Evolutionary conservation across 2,329 filamentous ascomycete species (phyloP), one percentile per base, ranked within the genome.

Genomic region (Neofusicoccum cordaticola): DNA sequence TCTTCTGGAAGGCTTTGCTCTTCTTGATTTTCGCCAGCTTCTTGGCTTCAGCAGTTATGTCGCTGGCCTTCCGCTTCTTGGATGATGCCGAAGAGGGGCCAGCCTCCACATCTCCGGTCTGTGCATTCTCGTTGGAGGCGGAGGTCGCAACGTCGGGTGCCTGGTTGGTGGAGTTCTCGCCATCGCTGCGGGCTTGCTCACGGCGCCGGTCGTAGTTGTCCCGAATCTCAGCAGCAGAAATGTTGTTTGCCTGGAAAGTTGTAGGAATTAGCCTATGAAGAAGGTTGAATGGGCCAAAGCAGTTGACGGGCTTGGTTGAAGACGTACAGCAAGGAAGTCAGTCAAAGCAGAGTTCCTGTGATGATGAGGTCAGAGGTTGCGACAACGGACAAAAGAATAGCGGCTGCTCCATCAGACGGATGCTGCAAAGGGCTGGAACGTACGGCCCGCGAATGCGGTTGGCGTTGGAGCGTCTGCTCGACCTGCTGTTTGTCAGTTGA

Each of bases 221-320:
- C 51, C 84, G 82, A 66, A 89, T 89, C 69, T 88, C 85, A 62
- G 81, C 80, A 2, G 87, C 87, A 22, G 86, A 91, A 68, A 92
- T 92, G 70, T 91, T 91, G 75, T 91, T 88, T 2, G 89, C 86
- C 85, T 89, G 65, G 11, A 45, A 12, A 42, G 8, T 13, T 7
- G 7, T 15, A 22, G 39, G 7, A n/a, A 34, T n/a, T 3, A 9
- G 27, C 27, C 27, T 31, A 31, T 31, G 27, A 31, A 31, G 5
- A 31, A 31, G 1, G 6, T 5, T 19, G n/a, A 11, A 47, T 39
- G 17, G 22, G 27, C 15, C 4, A 8, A 39, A 27, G 22, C 48
- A 77, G 83, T 73, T 77, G 27, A 5, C 1, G 27, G 27, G 27
- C 27, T 1, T 31, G 5, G 27, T 31, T 31, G 27, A 31, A 31